These are phyloP conservation scores for Colletotrichum simmondsii DNA, from an alignment of 2,329 filamentous ascomycete species.

Conservation along the genomic window DNA sequence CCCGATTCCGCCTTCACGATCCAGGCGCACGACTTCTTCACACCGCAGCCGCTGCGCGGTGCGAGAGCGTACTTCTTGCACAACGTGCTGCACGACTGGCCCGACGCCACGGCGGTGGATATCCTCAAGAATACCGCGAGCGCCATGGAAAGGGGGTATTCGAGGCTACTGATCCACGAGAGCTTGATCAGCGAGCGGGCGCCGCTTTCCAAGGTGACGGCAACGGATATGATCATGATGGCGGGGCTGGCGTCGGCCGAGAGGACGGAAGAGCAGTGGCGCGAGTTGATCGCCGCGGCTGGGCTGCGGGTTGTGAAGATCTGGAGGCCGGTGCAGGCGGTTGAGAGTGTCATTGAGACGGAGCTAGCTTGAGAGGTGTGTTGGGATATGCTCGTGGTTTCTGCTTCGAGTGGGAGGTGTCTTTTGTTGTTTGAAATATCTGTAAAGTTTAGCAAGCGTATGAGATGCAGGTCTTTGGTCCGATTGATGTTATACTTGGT, in stretches of 20 bases:
- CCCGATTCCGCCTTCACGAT: conserved; percentile 40
- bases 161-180: conserved; percentile 50
- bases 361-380: conserved; percentile 31
- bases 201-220: conserved; percentile 43
- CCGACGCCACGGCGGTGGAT: conserved; percentile 35
- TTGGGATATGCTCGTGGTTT: not conserved
- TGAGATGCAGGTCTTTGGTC: not conserved
- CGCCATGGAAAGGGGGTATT: conserved; percentile 44
- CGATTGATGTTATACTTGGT: not conserved
- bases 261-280: conserved; percentile 45
- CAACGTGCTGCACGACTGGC: conserved; percentile 40
- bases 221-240: conserved; percentile 49
- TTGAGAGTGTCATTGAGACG: conserved; percentile 44
- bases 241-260: conserved; percentile 43
- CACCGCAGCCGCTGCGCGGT: conserved; percentile 50
- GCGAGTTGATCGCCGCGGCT: conserved; percentile 38
- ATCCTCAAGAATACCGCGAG: conserved; percentile 31
- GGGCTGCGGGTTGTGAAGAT: conserved; percentile 44
- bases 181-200: conserved; percentile 44
- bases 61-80: conserved; percentile 45
- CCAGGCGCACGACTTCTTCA: conserved; percentile 50
- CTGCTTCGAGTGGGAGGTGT: not conserved
- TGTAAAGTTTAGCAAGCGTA: not conserved
- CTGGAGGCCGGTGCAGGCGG: conserved; percentile 40
- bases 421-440: not conserved